These are phyloP conservation scores for Yamadazyma scolyti DNA, from an alignment of 805 yeast genomes.

Conservation along the genomic window DNA sequence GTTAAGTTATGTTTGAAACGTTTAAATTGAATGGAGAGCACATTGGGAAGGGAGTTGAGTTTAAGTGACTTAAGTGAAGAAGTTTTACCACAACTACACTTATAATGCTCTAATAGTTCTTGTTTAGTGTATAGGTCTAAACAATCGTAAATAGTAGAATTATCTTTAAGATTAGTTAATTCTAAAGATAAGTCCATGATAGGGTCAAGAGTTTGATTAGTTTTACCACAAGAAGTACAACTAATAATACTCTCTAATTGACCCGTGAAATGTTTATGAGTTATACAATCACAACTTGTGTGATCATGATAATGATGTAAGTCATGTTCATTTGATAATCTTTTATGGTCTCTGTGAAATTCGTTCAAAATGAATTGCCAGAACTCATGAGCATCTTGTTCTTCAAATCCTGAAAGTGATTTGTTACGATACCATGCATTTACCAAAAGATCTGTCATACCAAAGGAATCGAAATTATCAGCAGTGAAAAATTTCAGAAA, in stretches of 20 bases:
- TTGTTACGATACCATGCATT: conserved; percentile 86
- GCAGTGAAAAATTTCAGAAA: conserved; percentile 73
- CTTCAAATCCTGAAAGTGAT: conserved; percentile 89
- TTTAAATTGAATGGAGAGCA: conserved; percentile 81
- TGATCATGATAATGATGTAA: conserved; percentile 2
- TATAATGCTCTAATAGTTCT: conserved; percentile 74
- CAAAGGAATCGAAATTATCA: conserved; percentile 61
- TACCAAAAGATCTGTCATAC: conserved; percentile 74
- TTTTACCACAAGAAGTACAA: conserved; percentile 64
- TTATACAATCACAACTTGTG: conserved; percentile 63
- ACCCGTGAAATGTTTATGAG: conserved; percentile 83
- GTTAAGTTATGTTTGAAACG: conserved; percentile 61
- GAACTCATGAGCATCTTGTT: conserved; percentile 98
- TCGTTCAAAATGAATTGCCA: conserved; percentile 90
- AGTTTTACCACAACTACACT: conserved; percentile 55
- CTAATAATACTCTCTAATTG: conserved; percentile 73
- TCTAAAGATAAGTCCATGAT: conserved; percentile 86
- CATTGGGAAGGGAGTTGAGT: conserved; percentile 68
- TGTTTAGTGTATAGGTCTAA: conserved; percentile 70
- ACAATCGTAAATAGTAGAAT: conserved; percentile 54
- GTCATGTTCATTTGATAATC: conserved; percentile 10
- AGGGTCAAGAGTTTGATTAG: conserved; percentile 78
- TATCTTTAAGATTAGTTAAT: conserved; percentile 37
- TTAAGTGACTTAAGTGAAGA: conserved; percentile 68
- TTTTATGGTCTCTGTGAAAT: conserved; percentile 48